Conservation (phyloP, 148 eudicot species). For the Mesembryanthemum crystallinum region DNA sequence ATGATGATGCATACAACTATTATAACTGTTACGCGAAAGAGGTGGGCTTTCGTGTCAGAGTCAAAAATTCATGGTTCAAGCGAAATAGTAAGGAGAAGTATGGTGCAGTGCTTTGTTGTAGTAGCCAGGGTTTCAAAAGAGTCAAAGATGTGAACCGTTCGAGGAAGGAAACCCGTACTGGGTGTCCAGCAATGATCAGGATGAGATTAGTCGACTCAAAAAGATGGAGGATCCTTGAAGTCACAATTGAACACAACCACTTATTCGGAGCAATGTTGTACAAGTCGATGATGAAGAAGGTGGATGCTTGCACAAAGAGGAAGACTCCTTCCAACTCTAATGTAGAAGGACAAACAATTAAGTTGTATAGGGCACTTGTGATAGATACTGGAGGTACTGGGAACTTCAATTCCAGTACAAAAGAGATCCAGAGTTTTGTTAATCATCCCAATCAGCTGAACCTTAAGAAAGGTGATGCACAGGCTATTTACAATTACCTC, state of each 20-base stretch:
- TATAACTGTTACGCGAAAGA: slow-evolving; percentile 75
- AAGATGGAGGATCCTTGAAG: slow-evolving; percentile 76
- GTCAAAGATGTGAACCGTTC: slow-evolving; percentile 63
- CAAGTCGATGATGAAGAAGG: slow-evolving; percentile 47
- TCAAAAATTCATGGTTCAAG: slow-evolving; percentile 87
- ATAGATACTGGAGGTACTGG: slow-evolving; percentile 47
- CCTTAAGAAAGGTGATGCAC: slow-evolving; percentile 65
- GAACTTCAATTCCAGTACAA: slow-evolving; percentile 31
- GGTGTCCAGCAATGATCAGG: slow-evolving; percentile 74
- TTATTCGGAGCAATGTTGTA: slow-evolving; percentile 42
- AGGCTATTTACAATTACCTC: slow-evolving; percentile 64
- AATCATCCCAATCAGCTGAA: slow-evolving; percentile 42
- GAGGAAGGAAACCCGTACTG: slow-evolving; percentile 78
- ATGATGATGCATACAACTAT: slow-evolving; percentile 85
- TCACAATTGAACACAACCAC: slow-evolving; percentile 65
- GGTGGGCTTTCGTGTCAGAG: slow-evolving; percentile 71
- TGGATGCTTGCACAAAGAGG: slow-evolving; percentile 37
- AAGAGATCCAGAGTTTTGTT: slow-evolving; percentile 34
- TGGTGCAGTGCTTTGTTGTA: slow-evolving; percentile 93
- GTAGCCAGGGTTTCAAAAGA: slow-evolving; percentile 81
- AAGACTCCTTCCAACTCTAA: slow-evolving; percentile 35
- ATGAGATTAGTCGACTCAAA: slow-evolving; percentile 59
- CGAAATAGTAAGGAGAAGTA: slow-evolving; percentile 76
- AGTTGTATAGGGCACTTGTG: slow-evolving; percentile 61
- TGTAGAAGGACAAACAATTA: slow-evolving; percentile 45